A percentile compares a stretch with the other conserved stretches of the same genome.
Evolutionary conservation across 1,284 basidiomycete species (phyloP).

Genomic region (Boletus sp.): DNA sequence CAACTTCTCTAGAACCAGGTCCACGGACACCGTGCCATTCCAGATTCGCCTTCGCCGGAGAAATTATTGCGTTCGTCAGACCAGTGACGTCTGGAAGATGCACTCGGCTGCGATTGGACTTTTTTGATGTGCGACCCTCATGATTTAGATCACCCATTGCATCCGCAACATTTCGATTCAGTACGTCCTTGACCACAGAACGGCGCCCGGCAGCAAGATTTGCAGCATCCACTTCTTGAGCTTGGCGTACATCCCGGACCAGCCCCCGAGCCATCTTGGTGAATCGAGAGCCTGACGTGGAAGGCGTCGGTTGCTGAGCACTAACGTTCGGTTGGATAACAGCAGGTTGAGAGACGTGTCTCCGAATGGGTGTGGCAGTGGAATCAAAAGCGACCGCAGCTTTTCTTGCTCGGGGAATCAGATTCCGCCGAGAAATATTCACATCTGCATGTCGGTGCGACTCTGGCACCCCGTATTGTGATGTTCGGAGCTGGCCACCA

Average conservation of each 20-base stretch:
- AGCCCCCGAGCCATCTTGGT: conserved; percentile 54
- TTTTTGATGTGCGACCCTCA: conserved; percentile 18
- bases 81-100: conserved; percentile 77
- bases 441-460: conserved; percentile 14
- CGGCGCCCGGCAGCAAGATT: conserved; percentile 3
- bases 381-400: conserved; percentile 34
- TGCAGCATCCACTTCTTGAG: conserved; percentile 27
- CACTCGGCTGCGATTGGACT: conserved; percentile 34
- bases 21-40: conserved; percentile 48
- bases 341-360: conserved; percentile 28
- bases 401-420: conserved; percentile 36
- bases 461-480: conserved; percentile 18
- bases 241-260: conserved; percentile 49
- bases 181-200: conserved; percentile 13
- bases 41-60: conserved; percentile 53
- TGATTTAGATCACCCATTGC: conserved; percentile 7
- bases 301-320: conserved; percentile 56
- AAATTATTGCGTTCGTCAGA: conserved; percentile 67
- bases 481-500: conserved; percentile 37
- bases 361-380: conserved; percentile 27
- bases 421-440: conserved; percentile 24
- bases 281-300: conserved; percentile 49
- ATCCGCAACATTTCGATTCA: conserved; percentile 6
- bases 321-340: conserved; percentile 44
- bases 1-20: conserved; percentile 49